Base-by-base conservation (phyloP, 1,284 basidiomycete species). In the Ceratobasidium sp. region DNA sequence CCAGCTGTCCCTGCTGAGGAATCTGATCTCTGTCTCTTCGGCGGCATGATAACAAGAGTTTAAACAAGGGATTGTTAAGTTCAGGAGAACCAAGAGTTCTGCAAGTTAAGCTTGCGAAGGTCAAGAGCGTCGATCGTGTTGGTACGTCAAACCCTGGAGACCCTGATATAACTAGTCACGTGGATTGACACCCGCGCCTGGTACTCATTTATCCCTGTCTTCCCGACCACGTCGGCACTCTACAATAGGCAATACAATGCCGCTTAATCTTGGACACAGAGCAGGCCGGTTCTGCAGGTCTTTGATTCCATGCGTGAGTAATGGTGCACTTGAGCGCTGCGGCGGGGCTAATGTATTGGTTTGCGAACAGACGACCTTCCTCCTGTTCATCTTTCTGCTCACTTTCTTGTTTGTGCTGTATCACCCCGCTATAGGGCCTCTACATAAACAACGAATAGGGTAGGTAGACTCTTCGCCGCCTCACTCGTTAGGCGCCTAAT, bases 361-460 rank as follows among this genome's bases (percentile, higher is more conserved):
- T 41, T 41, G 36, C 4, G 36, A 56, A 24, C 31, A 73, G 48
- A 84, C 88, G 8, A 84, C 90, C 11, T 83, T 93, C 76, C 80
- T 93, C 69, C 85, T 86, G 11, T 92, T 95, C 82, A 89, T 88
- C 22, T 87, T 87, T 76, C 85, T 93, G 36, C 89, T 96, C 63
- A 89, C 89, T 3, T 91, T 90, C 83, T 82, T 93, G 53, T 93
- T 93, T 80, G 84, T 93, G 41, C 87, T 94, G 47, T 92, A 94
- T 79, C 91, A 93, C 59, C 92, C 91, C 7, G 88, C 87, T 15
- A 84, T 86, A 4, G 91, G 91, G 4, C 94, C 94, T 2, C 93
- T 93, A 0, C 81, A 86, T 22, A 82, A 86, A 8, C 93, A 95
- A 79, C 87, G 88, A 9, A 73, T 73, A 63, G 63, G 59, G 71